These are phyloP conservation scores for Sphaerulina musiva DNA, from an alignment of 2,329 filamentous ascomycete genomes.

Conservation along the genomic window DNA sequence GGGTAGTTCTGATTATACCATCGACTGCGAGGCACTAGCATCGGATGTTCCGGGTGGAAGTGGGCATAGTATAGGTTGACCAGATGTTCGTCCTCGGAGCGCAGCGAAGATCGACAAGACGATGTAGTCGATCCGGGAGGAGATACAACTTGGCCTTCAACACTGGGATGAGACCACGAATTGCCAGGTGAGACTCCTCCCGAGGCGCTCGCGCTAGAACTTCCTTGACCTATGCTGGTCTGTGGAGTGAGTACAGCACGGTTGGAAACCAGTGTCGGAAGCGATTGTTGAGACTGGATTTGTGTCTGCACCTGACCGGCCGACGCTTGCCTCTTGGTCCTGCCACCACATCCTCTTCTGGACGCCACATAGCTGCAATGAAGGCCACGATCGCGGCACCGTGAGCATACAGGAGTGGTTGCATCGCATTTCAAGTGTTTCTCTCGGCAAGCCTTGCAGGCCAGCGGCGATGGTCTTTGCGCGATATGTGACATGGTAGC, in stretches of 20 bases:
- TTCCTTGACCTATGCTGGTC: neutral
- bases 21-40: conserved; percentile 46
- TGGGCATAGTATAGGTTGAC: conserved; percentile 51
- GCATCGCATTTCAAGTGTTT: conserved; percentile 75
- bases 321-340: conserved; percentile 19
- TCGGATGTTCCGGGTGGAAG: conserved; percentile 52
- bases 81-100: conserved; percentile 36
- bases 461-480: neutral
- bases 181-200: neutral
- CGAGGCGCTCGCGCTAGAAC: neutral
- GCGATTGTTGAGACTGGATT: neutral
- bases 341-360: conserved; percentile 66
- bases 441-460: conserved; percentile 38
- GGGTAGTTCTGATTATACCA: conserved; percentile 39
- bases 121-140: conserved; percentile 28
- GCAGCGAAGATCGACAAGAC: conserved; percentile 35
- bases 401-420: conserved; percentile 56
- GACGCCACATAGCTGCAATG: conserved; percentile 69
- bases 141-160: conserved; percentile 3
- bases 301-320: neutral
- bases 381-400: conserved; percentile 33
- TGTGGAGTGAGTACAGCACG: neutral
- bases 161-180: neutral
- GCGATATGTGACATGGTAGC: neutral
- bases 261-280: neutral